phyloP scores from a whole-genome alignment of 1,284 basidiomycete species.

The Vanrija humicola region DNA sequence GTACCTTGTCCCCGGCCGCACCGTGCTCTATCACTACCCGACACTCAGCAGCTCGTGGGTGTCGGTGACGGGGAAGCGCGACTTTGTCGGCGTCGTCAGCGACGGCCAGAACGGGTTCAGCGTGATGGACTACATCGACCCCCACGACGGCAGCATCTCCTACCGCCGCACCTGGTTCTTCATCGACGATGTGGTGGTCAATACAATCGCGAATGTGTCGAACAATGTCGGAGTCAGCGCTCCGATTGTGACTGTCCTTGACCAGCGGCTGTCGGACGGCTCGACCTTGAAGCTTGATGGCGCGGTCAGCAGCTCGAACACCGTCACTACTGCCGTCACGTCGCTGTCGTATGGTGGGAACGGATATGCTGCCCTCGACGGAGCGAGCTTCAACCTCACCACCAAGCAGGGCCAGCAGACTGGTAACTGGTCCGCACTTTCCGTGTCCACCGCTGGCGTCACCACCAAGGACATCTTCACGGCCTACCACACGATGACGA shows the following conservation, averaged over 20 bases:
- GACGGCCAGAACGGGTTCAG: conserved; percentile 57
- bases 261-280: conserved; percentile 54
- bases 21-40: conserved; percentile 58
- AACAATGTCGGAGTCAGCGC: conserved; percentile 44
- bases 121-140: conserved; percentile 56
- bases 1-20: conserved; percentile 66
- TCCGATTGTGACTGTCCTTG: conserved; percentile 61
- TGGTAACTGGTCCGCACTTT: conserved; percentile 60
- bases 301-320: neutral
- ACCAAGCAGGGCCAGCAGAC: conserved; percentile 54
- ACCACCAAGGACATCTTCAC: conserved; percentile 59
- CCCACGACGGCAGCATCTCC: conserved; percentile 54
- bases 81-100: conserved; percentile 63
- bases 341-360: conserved; percentile 27
- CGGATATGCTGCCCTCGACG: conserved; percentile 21
- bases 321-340: conserved; percentile 1
- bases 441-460: conserved; percentile 57
- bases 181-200: conserved; percentile 59
- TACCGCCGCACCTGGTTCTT: conserved; percentile 71
- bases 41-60: conserved; percentile 53
- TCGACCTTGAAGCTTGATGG: conserved; percentile 51
- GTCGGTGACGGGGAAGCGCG: conserved; percentile 52
- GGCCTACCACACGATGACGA: conserved; percentile 52
- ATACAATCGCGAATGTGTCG: conserved; percentile 57
- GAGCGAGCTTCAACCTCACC: conserved; percentile 39